Evolutionary conservation across 1,139 yeast species (phyloP).

Genomic region (Blastobotrys raffinosifermentans): DNA sequence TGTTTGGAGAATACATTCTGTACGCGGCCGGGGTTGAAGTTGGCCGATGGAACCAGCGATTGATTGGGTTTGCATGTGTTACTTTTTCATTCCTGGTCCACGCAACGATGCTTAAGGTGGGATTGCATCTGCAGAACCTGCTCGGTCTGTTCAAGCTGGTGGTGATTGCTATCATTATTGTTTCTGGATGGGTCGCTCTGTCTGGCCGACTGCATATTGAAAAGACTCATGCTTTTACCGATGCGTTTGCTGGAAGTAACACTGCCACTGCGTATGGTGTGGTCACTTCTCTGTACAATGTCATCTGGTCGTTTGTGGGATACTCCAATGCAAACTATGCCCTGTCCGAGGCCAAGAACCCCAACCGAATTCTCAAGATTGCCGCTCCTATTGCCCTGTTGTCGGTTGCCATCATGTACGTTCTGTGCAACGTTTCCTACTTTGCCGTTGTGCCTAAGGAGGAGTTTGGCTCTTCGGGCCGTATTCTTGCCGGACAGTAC

Average conservation of each 20-base stretch:
- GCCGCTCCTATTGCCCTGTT: constrained; percentile 70
- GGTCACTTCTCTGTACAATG: constrained; percentile 71
- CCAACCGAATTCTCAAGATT: constrained; percentile 57
- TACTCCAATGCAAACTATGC: constrained; percentile 69
- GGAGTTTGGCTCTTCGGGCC: constrained; percentile 55
- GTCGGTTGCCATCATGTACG: constrained; percentile 54
- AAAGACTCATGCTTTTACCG: constrained; percentile 51
- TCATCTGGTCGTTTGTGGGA: constrained; percentile 64
- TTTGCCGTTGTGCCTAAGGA: constrained; percentile 70
- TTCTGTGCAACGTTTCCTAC: constrained; percentile 65
- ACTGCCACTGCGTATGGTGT: constrained; percentile 67
- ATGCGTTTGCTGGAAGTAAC: constrained; percentile 54
- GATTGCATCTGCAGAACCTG: constrained; percentile 60
- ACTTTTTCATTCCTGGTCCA: constrained; percentile 67
- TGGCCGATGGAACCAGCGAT: constrained; percentile 71
- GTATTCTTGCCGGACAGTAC: constrained; percentile 67
- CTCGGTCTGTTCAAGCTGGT: constrained; percentile 68
- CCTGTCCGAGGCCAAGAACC: constrained; percentile 68
- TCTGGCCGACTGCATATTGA: constrained; percentile 52
- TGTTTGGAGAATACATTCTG: constrained; percentile 46
- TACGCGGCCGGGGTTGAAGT: constrained; percentile 67
- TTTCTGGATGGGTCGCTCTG: constrained; percentile 78
- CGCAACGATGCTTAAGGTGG: constrained; percentile 55
- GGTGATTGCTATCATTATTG: constrained; percentile 59
- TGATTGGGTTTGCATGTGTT: constrained; percentile 67